Percentiles rank a stretch among this genome's conserved stretches.
Evolutionary conservation across 2,329 filamentous ascomycete genomes (phyloP).

Genomic region (Trichoderma aggressivum): DNA sequence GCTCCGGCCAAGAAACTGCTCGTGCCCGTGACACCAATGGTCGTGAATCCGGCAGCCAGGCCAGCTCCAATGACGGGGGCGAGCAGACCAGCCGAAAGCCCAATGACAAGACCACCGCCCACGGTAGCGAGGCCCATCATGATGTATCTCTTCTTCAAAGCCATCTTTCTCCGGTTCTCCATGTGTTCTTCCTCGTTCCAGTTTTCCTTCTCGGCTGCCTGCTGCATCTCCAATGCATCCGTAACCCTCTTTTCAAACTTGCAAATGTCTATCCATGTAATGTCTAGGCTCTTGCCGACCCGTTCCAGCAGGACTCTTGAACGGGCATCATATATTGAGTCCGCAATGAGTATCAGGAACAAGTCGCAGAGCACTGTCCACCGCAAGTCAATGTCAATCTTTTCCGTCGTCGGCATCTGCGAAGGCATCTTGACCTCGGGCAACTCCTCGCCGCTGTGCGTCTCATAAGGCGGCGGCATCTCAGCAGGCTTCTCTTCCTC

Average conservation of each 20-base stretch:
- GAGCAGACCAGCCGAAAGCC: constrained; percentile 84
- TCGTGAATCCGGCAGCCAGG: constrained; percentile 89
- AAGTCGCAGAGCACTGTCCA: constrained; percentile 97
- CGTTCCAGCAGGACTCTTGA: constrained; percentile 80
- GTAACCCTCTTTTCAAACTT: constrained; percentile 96
- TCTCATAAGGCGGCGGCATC: constrained; percentile 58
- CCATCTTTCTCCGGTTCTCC: constrained; percentile 76
- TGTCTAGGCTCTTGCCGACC: constrained; percentile 74
- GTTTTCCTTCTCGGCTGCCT: constrained; percentile 88
- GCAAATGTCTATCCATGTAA: constrained; percentile 90
- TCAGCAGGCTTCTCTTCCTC: constrained; percentile 47
- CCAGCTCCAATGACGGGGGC: constrained; percentile 93
- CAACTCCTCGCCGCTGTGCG: constrained; percentile 65
- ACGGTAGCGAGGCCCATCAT: constrained; percentile 98
- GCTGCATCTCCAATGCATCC: constrained; percentile 96
- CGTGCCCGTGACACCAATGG: constrained; percentile 88
- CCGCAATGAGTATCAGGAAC: constrained; percentile 93
- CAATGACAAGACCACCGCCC: constrained; percentile 91
- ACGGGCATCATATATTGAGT: constrained; percentile 86
- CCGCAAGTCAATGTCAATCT: constrained; percentile 90
- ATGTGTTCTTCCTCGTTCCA: constrained; percentile 98
- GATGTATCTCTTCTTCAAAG: constrained; percentile 78
- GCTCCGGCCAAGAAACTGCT: constrained; percentile 85
- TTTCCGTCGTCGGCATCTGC: constrained; percentile 74
- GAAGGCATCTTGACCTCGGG: constrained; percentile 79